Percentiles rank a stretch among this genome's conserved stretches.
These are phyloP conservation scores for Encephalitozoon cuniculi DNA, from an alignment of 371 early-diverging fungal genomes.

Conservation along the genomic window DNA sequence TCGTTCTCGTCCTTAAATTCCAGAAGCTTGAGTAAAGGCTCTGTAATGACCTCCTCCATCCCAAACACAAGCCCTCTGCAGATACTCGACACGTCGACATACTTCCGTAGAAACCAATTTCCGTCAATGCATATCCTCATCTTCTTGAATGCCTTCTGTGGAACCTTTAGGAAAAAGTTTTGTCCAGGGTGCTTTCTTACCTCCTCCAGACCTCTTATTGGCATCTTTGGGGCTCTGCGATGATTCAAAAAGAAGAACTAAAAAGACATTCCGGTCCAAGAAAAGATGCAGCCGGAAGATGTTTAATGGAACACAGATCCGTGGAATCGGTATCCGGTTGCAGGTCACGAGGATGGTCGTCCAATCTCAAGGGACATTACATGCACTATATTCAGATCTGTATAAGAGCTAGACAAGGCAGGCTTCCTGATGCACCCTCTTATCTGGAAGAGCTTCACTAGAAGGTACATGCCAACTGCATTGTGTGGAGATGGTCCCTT, in stretches of 20 bases:
- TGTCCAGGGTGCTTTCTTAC: slow-evolving; percentile 22
- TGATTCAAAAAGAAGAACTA: slow-evolving; percentile 26
- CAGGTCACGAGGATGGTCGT: background rate
- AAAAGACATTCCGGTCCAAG: background rate
- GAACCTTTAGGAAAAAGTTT: slow-evolving; percentile 3
- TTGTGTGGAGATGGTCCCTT: too few species aligned
- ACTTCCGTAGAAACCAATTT: slow-evolving; percentile 57
- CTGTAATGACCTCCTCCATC: slow-evolving; percentile 3
- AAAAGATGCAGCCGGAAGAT: background rate
- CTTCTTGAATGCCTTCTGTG: slow-evolving; percentile 39
- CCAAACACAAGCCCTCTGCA: slow-evolving; percentile 10
- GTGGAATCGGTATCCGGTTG: background rate
- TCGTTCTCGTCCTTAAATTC: slow-evolving; percentile 16
- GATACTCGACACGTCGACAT: background rate
- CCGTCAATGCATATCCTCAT: slow-evolving; percentile 54
- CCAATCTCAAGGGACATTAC: background rate
- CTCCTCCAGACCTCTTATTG: slow-evolving; percentile 53
- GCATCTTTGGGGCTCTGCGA: slow-evolving; percentile 49
- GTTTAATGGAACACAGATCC: background rate
- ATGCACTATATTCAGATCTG: background rate
- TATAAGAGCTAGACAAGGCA: background rate
- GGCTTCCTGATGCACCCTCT: background rate
- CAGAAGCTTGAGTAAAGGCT: background rate
- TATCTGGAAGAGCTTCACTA: background rate
- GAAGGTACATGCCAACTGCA: too few species aligned